Percentiles rank a stretch among this genome's conserved stretches.
Evolutionary conservation across 768 basidiomycete species (phyloP).

Genomic region (Trametes maxima): DNA sequence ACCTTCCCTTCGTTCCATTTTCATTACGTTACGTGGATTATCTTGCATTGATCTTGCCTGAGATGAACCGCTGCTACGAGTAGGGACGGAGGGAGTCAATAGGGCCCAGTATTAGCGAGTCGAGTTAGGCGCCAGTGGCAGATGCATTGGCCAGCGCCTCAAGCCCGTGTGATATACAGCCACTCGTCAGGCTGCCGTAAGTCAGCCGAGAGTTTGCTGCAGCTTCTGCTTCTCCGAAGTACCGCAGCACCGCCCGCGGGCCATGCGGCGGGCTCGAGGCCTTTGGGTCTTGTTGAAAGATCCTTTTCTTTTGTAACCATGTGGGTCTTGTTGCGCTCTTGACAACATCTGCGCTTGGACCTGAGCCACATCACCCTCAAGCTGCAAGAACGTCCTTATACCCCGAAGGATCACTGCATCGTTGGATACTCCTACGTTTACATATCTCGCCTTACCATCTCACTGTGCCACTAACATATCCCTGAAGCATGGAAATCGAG

Average conservation of each 20-base stretch:
- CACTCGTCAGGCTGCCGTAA: no score
- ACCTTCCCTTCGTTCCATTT: neutral
- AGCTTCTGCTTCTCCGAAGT: no score
- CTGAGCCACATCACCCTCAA: constrained; percentile 5
- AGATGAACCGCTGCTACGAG: no score
- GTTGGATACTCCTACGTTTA: neutral
- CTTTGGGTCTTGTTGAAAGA: neutral
- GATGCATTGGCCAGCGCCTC: neutral
- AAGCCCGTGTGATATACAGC: neutral
- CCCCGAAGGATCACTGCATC: no score
- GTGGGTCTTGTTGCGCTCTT: neutral
- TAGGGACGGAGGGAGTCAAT: no score
- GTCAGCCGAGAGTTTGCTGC: no score
- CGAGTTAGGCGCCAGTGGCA: no score
- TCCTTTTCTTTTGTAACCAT: neutral
- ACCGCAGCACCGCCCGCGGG: neutral
- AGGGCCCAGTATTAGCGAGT: no score
- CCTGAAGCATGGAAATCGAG: constrained; percentile 40
- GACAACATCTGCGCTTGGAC: neutral
- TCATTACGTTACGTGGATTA: no score
- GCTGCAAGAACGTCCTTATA: neutral
- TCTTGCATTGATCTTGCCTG: no score
- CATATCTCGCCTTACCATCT: neutral
- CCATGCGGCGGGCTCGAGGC: neutral
- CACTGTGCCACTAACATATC: neutral